These are phyloP conservation scores for Apiotrichum porosum DNA, from an alignment of 1,284 basidiomycete genomes.

Conservation along the genomic window DNA sequence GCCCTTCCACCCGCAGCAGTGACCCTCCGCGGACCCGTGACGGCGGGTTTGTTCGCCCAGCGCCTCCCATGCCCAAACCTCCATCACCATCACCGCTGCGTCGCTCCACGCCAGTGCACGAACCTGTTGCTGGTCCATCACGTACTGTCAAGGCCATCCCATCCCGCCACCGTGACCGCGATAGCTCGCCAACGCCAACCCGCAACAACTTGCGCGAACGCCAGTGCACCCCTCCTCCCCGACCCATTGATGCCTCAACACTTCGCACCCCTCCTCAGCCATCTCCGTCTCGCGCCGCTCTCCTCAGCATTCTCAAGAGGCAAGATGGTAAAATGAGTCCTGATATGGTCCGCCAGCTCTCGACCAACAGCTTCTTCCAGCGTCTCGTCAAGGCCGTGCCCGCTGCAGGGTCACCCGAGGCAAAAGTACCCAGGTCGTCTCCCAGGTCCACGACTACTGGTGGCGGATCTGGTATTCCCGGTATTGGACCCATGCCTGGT, in stretches of 20 bases:
- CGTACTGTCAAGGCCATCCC: neutral
- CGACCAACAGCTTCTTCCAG: slow-evolving; percentile 35
- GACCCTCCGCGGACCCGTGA: too few relatives aligned
- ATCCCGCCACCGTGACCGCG: neutral
- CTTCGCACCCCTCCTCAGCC: slow-evolving; percentile 36
- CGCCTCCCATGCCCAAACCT: slow-evolving; percentile 2
- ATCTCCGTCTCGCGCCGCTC: slow-evolving; percentile 34
- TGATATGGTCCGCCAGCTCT: slow-evolving; percentile 33
- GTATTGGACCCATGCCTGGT: neutral
- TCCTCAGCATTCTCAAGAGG: slow-evolving; percentile 32
- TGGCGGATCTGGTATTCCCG: neutral
- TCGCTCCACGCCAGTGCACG: neutral
- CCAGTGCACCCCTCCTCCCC: slow-evolving; percentile 22
- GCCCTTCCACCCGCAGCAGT: neutral
- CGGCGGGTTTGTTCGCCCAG: slow-evolving; percentile 6
- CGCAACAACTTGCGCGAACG: neutral
- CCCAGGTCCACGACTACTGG: neutral
- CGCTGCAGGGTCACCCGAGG: too few relatives aligned
- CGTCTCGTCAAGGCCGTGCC: slow-evolving; percentile 40
- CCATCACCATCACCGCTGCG: slow-evolving; percentile 11
- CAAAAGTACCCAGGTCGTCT: too few relatives aligned
- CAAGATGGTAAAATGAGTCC: slow-evolving; percentile 41
- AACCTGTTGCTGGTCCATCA: neutral
- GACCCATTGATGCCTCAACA: slow-evolving; percentile 5
- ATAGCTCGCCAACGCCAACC: neutral